Conservation (phyloP, 2,329 filamentous ascomycete species). For the Exophiala sideris region DNA sequence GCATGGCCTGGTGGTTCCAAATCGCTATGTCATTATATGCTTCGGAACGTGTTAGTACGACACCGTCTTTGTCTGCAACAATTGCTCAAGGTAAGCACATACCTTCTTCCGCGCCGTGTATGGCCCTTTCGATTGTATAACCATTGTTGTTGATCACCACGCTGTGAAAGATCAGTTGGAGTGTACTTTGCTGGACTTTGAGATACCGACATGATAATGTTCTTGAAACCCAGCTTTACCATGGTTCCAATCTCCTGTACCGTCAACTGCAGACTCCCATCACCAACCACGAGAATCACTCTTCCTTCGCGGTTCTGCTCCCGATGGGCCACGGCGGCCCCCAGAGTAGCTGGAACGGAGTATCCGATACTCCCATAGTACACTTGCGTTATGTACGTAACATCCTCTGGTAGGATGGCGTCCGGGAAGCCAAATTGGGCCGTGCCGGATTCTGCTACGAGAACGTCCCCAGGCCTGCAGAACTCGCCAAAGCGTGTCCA, state of each 20-base stretch:
- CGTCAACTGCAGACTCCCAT: conserved; percentile 27
- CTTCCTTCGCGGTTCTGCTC: conserved; percentile 19
- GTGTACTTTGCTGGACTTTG: not conserved
- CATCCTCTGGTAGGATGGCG: conserved; percentile 18
- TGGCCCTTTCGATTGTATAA: conserved; percentile 26
- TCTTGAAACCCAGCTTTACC: conserved; percentile 20
- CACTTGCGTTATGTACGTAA: conserved; percentile 20
- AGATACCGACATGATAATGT: conserved; percentile 18
- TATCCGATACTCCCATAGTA: conserved; percentile 28
- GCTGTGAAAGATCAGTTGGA: not conserved
- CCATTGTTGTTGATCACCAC: conserved; percentile 25
- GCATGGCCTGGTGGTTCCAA: conserved; percentile 24
- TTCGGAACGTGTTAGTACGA: not conserved
- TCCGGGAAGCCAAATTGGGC: conserved; percentile 25
- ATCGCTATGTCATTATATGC: conserved; percentile 25
- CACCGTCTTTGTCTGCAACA: not conserved
- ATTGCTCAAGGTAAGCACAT: not conserved
- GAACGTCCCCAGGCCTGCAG: conserved; percentile 12
- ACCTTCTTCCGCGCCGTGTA: conserved; percentile 19
- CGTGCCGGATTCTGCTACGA: conserved; percentile 26
- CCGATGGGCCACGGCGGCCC: conserved; percentile 19
- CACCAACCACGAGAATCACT: conserved; percentile 24
- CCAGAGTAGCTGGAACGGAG: conserved; percentile 20
- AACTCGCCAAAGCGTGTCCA: not conserved
- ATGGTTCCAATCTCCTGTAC: conserved; percentile 28